Percentiles rank a stretch among this genome's conserved stretches.
phyloP scores from a whole-genome alignment of 2,329 filamentous ascomycete genomes.

The Acrocalymma vagum region DNA sequence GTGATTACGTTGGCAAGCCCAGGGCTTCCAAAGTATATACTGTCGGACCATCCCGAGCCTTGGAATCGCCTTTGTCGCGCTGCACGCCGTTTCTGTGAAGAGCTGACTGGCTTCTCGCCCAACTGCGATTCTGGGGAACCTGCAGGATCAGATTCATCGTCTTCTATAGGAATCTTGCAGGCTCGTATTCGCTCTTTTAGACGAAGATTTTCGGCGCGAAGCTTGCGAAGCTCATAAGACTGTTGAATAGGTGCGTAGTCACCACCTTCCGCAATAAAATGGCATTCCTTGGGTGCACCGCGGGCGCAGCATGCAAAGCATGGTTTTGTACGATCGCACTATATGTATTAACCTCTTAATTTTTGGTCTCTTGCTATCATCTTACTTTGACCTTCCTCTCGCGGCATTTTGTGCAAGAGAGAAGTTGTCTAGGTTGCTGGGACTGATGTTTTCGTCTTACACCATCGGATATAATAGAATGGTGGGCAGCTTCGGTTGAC shows the following conservation, averaged over 20 bases:
- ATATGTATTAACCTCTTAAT: not conserved
- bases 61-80: conserved; percentile 48
- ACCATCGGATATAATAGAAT: conserved; percentile 10
- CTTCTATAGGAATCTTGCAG: conserved; percentile 44
- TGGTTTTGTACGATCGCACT: conserved; percentile 60
- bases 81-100: conserved; percentile 31
- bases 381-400: conserved; percentile 59
- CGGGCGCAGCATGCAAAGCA: conserved; percentile 59
- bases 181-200: conserved; percentile 53
- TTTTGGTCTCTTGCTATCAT: not conserved
- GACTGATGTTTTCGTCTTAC: conserved; percentile 47
- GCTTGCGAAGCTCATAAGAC: conserved; percentile 57
- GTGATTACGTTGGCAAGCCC: conserved; percentile 56
- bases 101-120: conserved; percentile 24
- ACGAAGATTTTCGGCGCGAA: conserved; percentile 55
- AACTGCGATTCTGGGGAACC: conserved; percentile 28
- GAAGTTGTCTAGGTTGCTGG: conserved; percentile 53
- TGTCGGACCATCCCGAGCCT: conserved; percentile 51
- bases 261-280: conserved; percentile 56
- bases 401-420: conserved; percentile 59
- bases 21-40: conserved; percentile 60
- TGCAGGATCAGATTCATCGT: conserved; percentile 42
- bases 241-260: conserved; percentile 58
- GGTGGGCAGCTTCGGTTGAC: conserved; percentile 20
- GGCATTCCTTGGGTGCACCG: conserved; percentile 57